phyloP scores from a whole-genome alignment of 257 asterid genomes.

The Gentiana macrophylla region DNA sequence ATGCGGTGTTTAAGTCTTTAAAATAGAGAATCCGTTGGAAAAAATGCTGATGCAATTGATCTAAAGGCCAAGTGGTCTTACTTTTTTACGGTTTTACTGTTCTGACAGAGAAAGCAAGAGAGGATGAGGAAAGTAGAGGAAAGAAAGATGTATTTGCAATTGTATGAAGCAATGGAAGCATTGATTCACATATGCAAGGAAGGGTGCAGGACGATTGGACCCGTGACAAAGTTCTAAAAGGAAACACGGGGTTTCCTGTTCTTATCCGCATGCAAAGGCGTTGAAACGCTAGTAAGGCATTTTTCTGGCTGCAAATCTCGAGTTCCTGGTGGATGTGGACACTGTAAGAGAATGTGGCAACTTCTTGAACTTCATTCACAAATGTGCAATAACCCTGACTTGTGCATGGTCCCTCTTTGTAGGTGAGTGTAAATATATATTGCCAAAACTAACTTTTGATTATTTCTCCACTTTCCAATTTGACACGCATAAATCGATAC shows the following conservation, averaged over 20 bases:
- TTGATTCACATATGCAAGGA: constrained; percentile 73
- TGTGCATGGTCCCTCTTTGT: constrained; percentile 90
- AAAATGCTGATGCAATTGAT: too few species aligned
- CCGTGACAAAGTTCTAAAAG: constrained; percentile 55
- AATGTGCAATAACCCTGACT: constrained; percentile 65
- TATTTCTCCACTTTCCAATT: background rate
- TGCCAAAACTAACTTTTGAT: background rate
- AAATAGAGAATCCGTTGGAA: too few species aligned
- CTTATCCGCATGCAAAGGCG: constrained; percentile 76
- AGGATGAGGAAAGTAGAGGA: constrained; percentile 56
- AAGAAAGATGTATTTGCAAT: constrained; percentile 66
- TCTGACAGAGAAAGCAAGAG: constrained; percentile 65
- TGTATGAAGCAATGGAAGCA: constrained; percentile 95
- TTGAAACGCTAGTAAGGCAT: constrained; percentile 72
- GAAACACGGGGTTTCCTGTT: constrained; percentile 35
- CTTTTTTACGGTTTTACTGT: background rate
- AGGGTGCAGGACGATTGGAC: constrained; percentile 87
- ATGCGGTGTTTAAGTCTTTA: too few species aligned
- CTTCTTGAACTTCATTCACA: constrained; percentile 80
- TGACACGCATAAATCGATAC: too few species aligned
- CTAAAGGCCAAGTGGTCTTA: too few species aligned
- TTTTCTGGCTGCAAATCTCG: constrained; percentile 53
- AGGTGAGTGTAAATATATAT: constrained; percentile 28
- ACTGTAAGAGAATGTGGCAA: constrained; percentile 95
- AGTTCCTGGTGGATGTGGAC: constrained; percentile 87